These are phyloP conservation scores for Aspergillus chevalieri DNA, from an alignment of 2,329 filamentous ascomycete species.

Conservation along the genomic window DNA sequence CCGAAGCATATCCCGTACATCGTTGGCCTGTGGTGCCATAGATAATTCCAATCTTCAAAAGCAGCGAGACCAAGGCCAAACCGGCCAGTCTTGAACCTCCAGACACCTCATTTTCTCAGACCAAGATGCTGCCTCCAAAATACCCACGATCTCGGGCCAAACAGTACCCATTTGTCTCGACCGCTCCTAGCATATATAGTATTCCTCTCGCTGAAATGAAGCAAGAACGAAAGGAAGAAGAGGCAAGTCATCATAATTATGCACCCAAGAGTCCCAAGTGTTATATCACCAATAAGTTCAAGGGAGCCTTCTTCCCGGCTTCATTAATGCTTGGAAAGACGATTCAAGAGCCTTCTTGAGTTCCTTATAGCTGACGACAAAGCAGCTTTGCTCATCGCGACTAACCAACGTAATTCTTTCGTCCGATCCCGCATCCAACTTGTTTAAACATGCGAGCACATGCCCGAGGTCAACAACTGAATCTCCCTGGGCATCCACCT, in stretches of 20 bases:
- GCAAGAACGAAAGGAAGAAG: not conserved
- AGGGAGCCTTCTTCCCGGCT: slow-evolving; percentile 34
- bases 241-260: not conserved
- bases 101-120: not conserved
- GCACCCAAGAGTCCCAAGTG: not conserved
- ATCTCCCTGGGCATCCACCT: slow-evolving; percentile 77
- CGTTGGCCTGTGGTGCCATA: not conserved
- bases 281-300: slow-evolving; percentile 9
- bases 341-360: slow-evolving; percentile 62
- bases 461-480: slow-evolving; percentile 83
- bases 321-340: slow-evolving; percentile 54
- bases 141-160: not conserved
- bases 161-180: not conserved
- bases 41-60: not conserved
- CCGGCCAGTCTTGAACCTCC: not conserved
- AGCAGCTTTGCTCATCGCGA: slow-evolving; percentile 81
- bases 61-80: not conserved
- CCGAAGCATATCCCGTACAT: slow-evolving; percentile 3
- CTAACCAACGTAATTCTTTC: slow-evolving; percentile 82
- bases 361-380: slow-evolving; percentile 86
- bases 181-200: not conserved
- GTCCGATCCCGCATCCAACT: slow-evolving; percentile 81
- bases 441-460: slow-evolving; percentile 80
- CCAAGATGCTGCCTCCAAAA: not conserved
- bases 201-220: not conserved